Percentiles rank a stretch among this genome's conserved stretches.
Evolutionary conservation across 345 rosid species (phyloP).

Genomic region (Cochlearia excelsa): DNA sequence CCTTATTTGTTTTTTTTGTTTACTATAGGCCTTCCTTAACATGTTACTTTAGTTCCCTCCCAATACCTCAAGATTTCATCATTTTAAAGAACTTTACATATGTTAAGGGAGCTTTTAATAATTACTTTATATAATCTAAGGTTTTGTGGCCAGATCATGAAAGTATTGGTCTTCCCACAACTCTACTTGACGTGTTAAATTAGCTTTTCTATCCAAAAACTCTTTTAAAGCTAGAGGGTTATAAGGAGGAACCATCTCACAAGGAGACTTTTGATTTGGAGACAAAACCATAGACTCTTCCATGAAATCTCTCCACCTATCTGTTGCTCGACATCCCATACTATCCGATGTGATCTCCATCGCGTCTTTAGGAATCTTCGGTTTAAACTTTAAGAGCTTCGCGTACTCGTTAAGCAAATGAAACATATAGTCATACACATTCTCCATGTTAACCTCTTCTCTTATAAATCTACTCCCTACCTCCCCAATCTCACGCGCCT

Average conservation of each 20-base stretch:
- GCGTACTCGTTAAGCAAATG: conserved; percentile 58
- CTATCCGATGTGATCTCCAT: conserved; percentile 49
- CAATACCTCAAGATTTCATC: too few species aligned
- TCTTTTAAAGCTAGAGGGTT: conserved; percentile 36
- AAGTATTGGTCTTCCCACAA: conserved; percentile 50
- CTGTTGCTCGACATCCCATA: conserved; percentile 42
- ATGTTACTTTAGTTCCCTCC: too few species aligned
- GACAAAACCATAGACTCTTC: conserved; percentile 50
- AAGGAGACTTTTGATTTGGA: conserved; percentile 46
- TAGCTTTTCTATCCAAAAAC: conserved; percentile 35
- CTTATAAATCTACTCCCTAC: conserved; percentile 49
- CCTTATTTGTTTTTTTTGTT: too few species aligned
- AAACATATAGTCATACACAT: conserved; percentile 72
- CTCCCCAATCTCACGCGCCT: conserved; percentile 66
- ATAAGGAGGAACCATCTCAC: conserved; percentile 46
- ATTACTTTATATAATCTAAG: too few species aligned
- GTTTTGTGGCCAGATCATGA: conserved; percentile 17
- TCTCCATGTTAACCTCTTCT: conserved; percentile 53
- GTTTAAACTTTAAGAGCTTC: conserved; percentile 58
- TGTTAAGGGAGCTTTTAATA: too few species aligned
- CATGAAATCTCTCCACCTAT: conserved; percentile 45
- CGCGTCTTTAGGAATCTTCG: conserved; percentile 41
- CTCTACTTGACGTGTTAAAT: conserved; percentile 46
- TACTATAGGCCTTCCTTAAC: too few species aligned
- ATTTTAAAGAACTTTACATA: too few species aligned